Evolutionary conservation across 139 green algal genomes (phyloP).

Genomic region (Asterochloris erici): DNA sequence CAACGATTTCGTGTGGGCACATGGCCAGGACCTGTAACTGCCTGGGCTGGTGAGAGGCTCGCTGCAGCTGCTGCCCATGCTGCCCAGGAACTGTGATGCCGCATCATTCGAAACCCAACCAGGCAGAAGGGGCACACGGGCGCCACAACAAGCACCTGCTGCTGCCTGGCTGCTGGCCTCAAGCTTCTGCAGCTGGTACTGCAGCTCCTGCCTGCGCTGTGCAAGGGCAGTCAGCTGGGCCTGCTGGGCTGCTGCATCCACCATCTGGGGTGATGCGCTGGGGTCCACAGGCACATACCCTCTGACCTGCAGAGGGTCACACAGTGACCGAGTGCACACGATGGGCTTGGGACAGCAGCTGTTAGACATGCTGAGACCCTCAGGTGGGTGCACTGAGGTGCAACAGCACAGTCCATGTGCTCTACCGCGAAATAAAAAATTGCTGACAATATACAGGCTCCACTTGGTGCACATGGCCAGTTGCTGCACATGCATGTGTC

Average conservation of each 20-base stretch:
- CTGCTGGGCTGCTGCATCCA: constrained; percentile 43
- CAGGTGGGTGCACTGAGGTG: not conserved
- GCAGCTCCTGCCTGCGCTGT: constrained; percentile 58
- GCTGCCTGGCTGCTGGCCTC: constrained; percentile 11
- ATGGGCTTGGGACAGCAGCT: not conserved
- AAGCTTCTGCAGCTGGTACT: constrained; percentile 59
- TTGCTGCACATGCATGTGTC: too few species aligned
- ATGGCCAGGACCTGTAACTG: too few species aligned
- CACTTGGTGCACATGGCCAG: too few species aligned
- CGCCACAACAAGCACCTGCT: not conserved
- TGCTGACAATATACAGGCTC: too few species aligned
- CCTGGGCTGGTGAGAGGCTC: too few species aligned
- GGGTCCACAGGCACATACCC: constrained; percentile 42
- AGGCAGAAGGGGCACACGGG: not conserved
- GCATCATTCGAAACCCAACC: too few species aligned
- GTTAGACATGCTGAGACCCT: not conserved
- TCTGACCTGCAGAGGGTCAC: constrained; percentile 34
- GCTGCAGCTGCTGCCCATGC: too few species aligned
- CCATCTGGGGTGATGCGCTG: constrained; percentile 2
- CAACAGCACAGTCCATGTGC: not conserved
- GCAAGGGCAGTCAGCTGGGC: constrained; percentile 50
- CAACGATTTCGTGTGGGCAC: too few species aligned
- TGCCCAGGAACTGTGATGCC: too few species aligned
- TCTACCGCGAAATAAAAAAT: too few species aligned
- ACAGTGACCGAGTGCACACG: not conserved